Evolutionary conservation across 78 protist species (phyloP).

Genomic region (Planoprotostelium fungivorum): DNA sequence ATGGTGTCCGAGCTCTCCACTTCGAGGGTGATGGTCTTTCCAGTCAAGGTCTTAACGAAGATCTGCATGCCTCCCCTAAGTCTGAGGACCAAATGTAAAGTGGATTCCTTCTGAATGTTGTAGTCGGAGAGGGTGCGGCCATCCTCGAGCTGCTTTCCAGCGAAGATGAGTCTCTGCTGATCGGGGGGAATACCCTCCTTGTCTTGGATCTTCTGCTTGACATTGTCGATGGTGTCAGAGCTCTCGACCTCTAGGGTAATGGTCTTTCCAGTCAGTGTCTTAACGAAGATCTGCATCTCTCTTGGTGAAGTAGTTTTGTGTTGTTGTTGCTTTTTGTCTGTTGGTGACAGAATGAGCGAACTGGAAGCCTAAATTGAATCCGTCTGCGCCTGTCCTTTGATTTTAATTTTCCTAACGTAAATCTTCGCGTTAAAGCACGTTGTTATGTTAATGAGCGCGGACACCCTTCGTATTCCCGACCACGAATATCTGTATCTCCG

Average conservation of each 20-base stretch:
- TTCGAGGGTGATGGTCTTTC: constrained; percentile 97
- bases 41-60: constrained; percentile 95
- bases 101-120: constrained; percentile 90
- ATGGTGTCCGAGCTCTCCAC: constrained; percentile 91
- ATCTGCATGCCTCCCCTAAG: constrained; percentile 80
- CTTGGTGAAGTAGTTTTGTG: constrained; percentile 88
- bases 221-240: constrained; percentile 90
- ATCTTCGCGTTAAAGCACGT: no score
- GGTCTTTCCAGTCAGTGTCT: constrained; percentile 83
- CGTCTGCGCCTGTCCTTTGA: no score
- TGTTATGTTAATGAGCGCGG: no score
- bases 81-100: constrained; percentile 83
- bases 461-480: no score
- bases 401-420: no score
- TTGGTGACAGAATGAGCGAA: constrained; percentile 95
- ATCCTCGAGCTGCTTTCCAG: constrained; percentile 98
- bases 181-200: constrained; percentile 98
- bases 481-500: no score
- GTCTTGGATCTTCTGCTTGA: constrained; percentile 92
- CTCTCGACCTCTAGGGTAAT: constrained; percentile 87
- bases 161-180: constrained; percentile 96
- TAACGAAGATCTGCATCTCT: constrained; percentile 85
- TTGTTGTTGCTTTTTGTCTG: constrained; percentile 96
- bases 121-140: constrained; percentile 90
- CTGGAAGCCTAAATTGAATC: no score